A percentile compares a stretch with the other conserved stretches of the same genome.
Evolutionary conservation across 805 yeast genomes (phyloP).

Genomic region (Pichia exigua): DNA sequence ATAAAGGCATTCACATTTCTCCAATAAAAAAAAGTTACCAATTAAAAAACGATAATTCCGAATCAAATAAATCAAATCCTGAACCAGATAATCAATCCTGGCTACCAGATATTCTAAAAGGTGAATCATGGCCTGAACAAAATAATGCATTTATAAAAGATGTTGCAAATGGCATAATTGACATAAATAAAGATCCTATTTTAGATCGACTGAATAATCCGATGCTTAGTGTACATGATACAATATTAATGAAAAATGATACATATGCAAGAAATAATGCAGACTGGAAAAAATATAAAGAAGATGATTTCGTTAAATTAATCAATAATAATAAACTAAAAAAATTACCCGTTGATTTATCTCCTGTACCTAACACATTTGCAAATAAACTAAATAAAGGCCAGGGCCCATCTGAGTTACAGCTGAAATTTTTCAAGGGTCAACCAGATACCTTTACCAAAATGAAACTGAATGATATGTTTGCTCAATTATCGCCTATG

Average conservation of each 20-base stretch:
- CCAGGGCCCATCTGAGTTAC: conserved; percentile 22
- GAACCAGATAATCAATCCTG: conserved; percentile 9
- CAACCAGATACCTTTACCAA: conserved; percentile 27
- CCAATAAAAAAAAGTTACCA: not conserved
- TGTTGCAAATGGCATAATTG: not conserved
- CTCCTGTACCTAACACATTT: conserved; percentile 24
- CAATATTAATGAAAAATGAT: conserved; percentile 18
- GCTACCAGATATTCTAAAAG: conserved; percentile 23
- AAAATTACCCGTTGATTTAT: conserved; percentile 14
- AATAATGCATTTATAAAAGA: not conserved
- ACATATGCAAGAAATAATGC: conserved; percentile 19
- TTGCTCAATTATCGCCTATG: conserved; percentile 16
- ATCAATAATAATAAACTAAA: conserved; percentile 15
- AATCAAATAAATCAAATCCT: not conserved
- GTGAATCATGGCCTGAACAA: conserved; percentile 22
- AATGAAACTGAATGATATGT: conserved; percentile 20
- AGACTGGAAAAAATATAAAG: conserved; percentile 25
- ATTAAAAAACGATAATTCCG: not conserved
- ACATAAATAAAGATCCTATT: not conserved
- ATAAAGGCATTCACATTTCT: not conserved
- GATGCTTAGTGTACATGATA: conserved; percentile 17
- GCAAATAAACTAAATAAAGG: conserved; percentile 20
- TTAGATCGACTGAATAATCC: conserved; percentile 11
- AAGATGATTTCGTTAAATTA: conserved; percentile 16
- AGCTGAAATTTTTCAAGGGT: conserved; percentile 25